Evolutionary conservation across 2,329 filamentous ascomycete genomes (phyloP).

Genomic region (Podosphaera fusca): DNA sequence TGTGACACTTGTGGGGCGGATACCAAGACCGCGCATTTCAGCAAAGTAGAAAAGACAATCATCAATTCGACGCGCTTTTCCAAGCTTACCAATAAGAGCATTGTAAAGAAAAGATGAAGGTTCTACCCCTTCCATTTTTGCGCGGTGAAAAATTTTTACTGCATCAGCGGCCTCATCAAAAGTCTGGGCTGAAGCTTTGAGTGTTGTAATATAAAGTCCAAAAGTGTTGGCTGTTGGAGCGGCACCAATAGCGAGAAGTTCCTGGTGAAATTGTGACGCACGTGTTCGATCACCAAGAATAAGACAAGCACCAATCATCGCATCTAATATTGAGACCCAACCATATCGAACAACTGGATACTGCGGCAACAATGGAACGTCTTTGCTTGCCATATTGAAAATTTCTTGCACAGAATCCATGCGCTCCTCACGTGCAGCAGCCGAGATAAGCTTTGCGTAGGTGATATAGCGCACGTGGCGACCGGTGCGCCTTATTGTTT

Average conservation of each 20-base stretch:
- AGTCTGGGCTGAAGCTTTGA: slow-evolving; percentile 92
- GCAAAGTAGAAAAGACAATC: slow-evolving; percentile 96
- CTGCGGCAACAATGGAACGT: slow-evolving; percentile 65
- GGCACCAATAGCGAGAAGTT: slow-evolving; percentile 72
- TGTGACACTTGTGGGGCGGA: slow-evolving; percentile 90
- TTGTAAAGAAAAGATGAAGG: slow-evolving; percentile 97
- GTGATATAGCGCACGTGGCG: slow-evolving; percentile 89
- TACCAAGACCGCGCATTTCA: slow-evolving; percentile 82
- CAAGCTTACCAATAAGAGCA: slow-evolving; percentile 89
- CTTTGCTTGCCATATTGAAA: slow-evolving; percentile 65
- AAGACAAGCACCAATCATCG: slow-evolving; percentile 85
- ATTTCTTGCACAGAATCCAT: slow-evolving; percentile 69
- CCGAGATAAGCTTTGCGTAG: slow-evolving; percentile 83
- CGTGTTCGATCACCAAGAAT: slow-evolving; percentile 57
- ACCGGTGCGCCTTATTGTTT: slow-evolving; percentile 79
- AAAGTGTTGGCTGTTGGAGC: slow-evolving; percentile 94
- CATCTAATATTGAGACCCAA: slow-evolving; percentile 88
- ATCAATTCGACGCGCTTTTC: slow-evolving; percentile 91
- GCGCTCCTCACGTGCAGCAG: slow-evolving; percentile 66
- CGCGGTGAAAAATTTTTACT: slow-evolving; percentile 89
- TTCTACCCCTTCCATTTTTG: slow-evolving; percentile 81
- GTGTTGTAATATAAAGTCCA: slow-evolving; percentile 94
- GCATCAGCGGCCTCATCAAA: slow-evolving; percentile 95
- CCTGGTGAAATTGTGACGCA: slow-evolving; percentile 73
- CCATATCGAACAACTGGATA: slow-evolving; percentile 79